Percentiles rank a stretch among this genome's conserved stretches.
Conservation (phyloP, 345 rosid genomes). For the Triadica sebifera region DNA sequence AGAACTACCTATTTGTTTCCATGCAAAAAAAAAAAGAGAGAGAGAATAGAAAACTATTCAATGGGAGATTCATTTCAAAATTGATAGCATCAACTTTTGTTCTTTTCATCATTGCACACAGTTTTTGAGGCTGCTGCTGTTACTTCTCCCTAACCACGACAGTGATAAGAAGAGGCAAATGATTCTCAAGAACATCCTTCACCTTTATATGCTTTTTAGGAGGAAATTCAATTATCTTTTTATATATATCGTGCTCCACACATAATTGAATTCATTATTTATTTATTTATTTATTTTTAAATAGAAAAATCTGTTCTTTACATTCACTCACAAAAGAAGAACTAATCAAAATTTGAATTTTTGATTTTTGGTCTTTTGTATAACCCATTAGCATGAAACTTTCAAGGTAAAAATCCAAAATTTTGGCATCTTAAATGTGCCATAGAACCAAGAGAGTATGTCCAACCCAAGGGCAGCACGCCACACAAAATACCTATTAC, state of each 20-base stretch:
- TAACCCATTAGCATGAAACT: not conserved
- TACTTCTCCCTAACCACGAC: too few relatives aligned
- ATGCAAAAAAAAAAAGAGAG: too few relatives aligned
- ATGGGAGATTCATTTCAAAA: too few relatives aligned
- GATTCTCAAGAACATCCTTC: not conserved
- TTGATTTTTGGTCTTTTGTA: not conserved
- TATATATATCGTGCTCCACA: not conserved
- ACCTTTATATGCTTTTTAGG: slow-evolving; percentile 17
- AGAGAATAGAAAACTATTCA: too few relatives aligned
- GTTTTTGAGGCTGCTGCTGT: too few relatives aligned
- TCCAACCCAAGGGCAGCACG: not conserved
- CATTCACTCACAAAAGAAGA: not conserved
- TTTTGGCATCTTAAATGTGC: not conserved
- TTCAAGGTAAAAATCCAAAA: not conserved
- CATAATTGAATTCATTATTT: not conserved
- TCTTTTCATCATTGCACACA: too few relatives aligned
- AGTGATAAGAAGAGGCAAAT: not conserved
- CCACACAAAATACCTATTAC: too few relatives aligned
- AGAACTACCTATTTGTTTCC: too few relatives aligned
- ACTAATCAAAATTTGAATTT: not conserved
- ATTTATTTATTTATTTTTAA: not conserved
- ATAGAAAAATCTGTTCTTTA: not conserved
- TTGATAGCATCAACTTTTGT: too few relatives aligned
- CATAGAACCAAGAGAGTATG: not conserved
- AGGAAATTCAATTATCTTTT: not conserved